Percentiles rank a stretch among this genome's conserved stretches.
These are phyloP conservation scores for Alternaria arbusti DNA, from an alignment of 2,329 filamentous ascomycete species.

Conservation along the genomic window DNA sequence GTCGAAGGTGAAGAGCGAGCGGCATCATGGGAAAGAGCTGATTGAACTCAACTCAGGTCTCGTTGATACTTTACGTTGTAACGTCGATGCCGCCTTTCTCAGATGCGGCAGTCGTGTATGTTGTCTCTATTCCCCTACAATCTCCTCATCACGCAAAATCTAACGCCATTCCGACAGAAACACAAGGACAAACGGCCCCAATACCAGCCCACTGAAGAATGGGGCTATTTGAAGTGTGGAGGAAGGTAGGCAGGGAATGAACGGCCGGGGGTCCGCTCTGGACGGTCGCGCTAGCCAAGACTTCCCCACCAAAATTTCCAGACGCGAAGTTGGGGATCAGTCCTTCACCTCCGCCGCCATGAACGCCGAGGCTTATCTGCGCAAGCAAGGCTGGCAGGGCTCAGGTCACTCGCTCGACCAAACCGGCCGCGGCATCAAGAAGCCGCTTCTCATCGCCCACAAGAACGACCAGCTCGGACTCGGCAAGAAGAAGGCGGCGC, in stretches of 20 bases:
- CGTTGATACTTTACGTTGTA: not conserved
- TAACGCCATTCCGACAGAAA: not conserved
- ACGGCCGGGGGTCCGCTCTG: constrained; percentile 10
- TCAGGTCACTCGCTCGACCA: constrained; percentile 85
- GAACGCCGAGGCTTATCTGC: constrained; percentile 84
- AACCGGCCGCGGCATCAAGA: constrained; percentile 76
- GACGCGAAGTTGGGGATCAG: constrained; percentile 1
- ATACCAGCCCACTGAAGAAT: not conserved
- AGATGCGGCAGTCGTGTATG: not conserved
- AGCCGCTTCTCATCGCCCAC: constrained; percentile 81
- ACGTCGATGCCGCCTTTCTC: not conserved
- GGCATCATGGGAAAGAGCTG: not conserved
- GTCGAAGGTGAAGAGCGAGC: not conserved
- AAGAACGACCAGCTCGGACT: constrained; percentile 83
- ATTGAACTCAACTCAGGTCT: not conserved
- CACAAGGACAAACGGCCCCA: not conserved
- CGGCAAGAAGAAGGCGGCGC: constrained; percentile 69
- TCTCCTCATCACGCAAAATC: not conserved
- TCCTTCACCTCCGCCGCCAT: constrained; percentile 56
- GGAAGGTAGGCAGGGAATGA: not conserved
- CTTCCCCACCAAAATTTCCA: constrained; percentile 28
- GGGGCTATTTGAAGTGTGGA: not conserved
- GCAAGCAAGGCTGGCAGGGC: constrained; percentile 88
- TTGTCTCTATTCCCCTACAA: not conserved
- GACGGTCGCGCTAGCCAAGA: constrained; percentile 9